phyloP scores from a whole-genome alignment of 495 filamentous ascomycete species.

The Tetracladium setigerum region DNA sequence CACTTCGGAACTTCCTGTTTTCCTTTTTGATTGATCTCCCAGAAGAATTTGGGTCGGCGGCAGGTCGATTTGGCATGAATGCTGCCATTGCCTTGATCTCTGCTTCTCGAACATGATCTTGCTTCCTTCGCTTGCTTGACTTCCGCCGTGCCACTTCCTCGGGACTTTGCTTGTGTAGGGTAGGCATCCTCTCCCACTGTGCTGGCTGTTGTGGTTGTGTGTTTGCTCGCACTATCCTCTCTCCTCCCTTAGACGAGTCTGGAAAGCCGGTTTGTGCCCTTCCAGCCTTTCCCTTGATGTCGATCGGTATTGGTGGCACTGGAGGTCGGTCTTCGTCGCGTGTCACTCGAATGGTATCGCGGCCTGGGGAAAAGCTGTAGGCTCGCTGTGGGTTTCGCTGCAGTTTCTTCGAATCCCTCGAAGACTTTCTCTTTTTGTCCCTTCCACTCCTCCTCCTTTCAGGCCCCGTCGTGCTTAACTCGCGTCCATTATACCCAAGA shows the following conservation, averaged over 20 bases:
- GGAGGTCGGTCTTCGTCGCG: slow-evolving; percentile 23
- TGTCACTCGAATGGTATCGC: slow-evolving; percentile 36
- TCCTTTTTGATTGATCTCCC: slow-evolving; percentile 52
- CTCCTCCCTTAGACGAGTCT: slow-evolving; percentile 18
- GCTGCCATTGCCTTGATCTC: slow-evolving; percentile 81
- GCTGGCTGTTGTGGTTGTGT: slow-evolving; percentile 28
- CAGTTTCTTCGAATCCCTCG: slow-evolving; percentile 35
- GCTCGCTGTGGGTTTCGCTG: slow-evolving; percentile 35
- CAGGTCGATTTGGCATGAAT: slow-evolving; percentile 51
- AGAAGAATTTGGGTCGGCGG: slow-evolving; percentile 39
- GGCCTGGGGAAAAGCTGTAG: slow-evolving; percentile 47
- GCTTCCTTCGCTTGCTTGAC: slow-evolving; percentile 68
- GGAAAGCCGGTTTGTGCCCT: slow-evolving; percentile 17
- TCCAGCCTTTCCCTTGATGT: slow-evolving; percentile 16
- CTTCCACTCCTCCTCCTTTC: slow-evolving; percentile 21
- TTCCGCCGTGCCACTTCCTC: slow-evolving; percentile 54
- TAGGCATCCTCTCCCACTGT: slow-evolving; percentile 52
- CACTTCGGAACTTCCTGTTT: slow-evolving; percentile 51
- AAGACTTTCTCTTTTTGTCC: slow-evolving; percentile 24
- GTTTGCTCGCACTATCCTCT: slow-evolving; percentile 20
- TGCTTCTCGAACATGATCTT: slow-evolving; percentile 68
- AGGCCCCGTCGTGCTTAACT: slow-evolving; percentile 13
- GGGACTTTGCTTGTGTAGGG: slow-evolving; percentile 56
- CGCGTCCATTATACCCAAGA: slow-evolving; percentile 22
- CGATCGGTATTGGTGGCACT: slow-evolving; percentile 23